phyloP scores from a whole-genome alignment of 2,329 filamentous ascomycete species.

The Neonectria sp. region DNA sequence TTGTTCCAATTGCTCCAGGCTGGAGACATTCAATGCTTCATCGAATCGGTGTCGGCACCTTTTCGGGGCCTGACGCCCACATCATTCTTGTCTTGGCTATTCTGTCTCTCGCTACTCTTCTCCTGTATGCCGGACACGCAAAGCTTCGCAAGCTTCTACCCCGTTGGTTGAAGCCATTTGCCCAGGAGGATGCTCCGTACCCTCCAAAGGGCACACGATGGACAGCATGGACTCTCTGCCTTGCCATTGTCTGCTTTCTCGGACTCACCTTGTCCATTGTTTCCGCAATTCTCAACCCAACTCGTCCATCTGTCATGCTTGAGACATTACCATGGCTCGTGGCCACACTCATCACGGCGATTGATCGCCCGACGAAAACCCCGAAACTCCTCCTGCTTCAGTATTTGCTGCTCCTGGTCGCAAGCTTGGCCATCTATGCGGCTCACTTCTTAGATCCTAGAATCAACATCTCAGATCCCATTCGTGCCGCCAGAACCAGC shows the following conservation, averaged over 20 bases:
- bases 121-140: constrained; percentile 48
- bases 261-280: constrained; percentile 55
- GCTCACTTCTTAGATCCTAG: constrained; percentile 48
- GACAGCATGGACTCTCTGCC: constrained; percentile 57
- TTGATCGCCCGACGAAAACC: constrained; percentile 58
- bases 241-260: constrained; percentile 51
- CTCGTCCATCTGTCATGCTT: constrained; percentile 48
- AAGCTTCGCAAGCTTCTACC: constrained; percentile 52
- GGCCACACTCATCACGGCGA: constrained; percentile 53
- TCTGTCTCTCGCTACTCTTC: constrained; percentile 48
- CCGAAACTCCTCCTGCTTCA: constrained; percentile 58
- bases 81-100: constrained; percentile 42
- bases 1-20: neutral
- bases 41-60: neutral
- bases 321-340: constrained; percentile 59
- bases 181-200: constrained; percentile 53
- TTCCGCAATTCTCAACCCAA: constrained; percentile 49
- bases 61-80: constrained; percentile 28
- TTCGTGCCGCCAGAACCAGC: constrained; percentile 42
- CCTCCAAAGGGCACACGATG: constrained; percentile 50
- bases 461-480: constrained; percentile 36
- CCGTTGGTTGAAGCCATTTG: constrained; percentile 61
- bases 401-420: constrained; percentile 54
- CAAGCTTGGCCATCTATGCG: constrained; percentile 50
- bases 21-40: neutral